Evolutionary conservation across 2,329 filamentous ascomycete genomes (phyloP).

Genomic region (Penicillium sp.): DNA sequence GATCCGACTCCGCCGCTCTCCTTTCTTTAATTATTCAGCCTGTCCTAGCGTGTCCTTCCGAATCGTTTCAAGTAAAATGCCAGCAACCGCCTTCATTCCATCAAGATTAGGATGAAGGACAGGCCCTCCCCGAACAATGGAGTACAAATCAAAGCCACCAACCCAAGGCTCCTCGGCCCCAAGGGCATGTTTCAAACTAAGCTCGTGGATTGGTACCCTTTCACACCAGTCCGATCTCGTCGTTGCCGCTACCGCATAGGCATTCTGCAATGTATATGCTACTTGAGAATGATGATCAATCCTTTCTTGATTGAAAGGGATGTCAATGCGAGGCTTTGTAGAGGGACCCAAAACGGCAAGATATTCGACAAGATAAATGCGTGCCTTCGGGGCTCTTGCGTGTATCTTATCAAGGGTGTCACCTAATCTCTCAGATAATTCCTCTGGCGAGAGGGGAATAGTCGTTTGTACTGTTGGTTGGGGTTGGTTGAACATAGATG

Average conservation of each 20-base stretch:
- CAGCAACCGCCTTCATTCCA: constrained; percentile 16
- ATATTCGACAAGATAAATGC: constrained; percentile 16
- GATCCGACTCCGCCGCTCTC: neutral
- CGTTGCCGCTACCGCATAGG: constrained; percentile 4
- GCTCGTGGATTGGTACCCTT: constrained; percentile 13
- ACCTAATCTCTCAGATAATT: constrained; percentile 8
- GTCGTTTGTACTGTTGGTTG: neutral
- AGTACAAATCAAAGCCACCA: constrained; percentile 4
- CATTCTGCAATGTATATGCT: constrained; percentile 12
- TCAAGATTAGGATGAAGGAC: constrained; percentile 13
- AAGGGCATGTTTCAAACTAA: constrained; percentile 13
- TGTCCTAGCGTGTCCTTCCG: neutral
- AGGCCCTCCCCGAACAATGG: neutral
- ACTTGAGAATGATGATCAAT: constrained; percentile 9
- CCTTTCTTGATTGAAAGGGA: constrained; percentile 11
- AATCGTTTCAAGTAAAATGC: constrained; percentile 1
- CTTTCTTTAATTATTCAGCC: neutral
- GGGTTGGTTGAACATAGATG: neutral
- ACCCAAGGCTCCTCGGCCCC: constrained; percentile 16
- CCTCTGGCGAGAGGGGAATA: neutral
- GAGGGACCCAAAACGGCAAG: constrained; percentile 14
- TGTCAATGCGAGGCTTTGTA: constrained; percentile 7
- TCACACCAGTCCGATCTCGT: constrained; percentile 16
- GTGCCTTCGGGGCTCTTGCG: constrained; percentile 9
- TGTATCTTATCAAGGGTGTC: constrained; percentile 13